Base-by-base conservation (phyloP, 805 yeast genomes). In the Ogataea populi-albae region DNA sequence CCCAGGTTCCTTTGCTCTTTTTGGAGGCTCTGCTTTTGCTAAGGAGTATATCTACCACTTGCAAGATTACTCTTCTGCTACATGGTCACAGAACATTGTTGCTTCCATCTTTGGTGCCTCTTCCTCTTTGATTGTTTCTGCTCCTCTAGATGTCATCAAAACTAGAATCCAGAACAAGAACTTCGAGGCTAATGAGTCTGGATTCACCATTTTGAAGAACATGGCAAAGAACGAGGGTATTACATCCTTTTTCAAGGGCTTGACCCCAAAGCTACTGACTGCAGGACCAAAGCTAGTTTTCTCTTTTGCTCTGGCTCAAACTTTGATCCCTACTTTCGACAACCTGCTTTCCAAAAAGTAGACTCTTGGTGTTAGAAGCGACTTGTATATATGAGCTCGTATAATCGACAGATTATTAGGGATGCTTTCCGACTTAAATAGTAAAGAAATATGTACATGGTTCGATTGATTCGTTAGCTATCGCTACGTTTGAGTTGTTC, bases 21-120 rank as follows among this genome's bases (percentile, higher is more conserved):
- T 93, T 52, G 99, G 99, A 51, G 99, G 98, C 67, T 88, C 91
- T 59, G 96, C 99, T 11, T 93, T 93, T 61, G 98, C 98, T 43
- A 93, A 93, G 69, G 99, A 93, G 68, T 93, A 86, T 68, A 77
- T 93, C 41, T 79, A 87, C 52, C 89, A 89, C 11, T 73, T 93
- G 54, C 58, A 71, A 50, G 98, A 93, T 67, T 88, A 93, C 70
- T 73, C 89, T 22, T 63, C 78, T 44, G 98, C 98, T 27, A 84
- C 98, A 12, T 91, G 97, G 97, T 51, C 75, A 32, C 97, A 93
- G 68, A 93, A 93, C 72, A 89, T 93, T 54, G 74, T 91, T 40
- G 86, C 98, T 17, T 91, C 98, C 7, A 88, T 91, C 50, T 81
- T 81, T 54, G 98, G 98, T 64, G 98, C 98, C 16, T 85, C 94